Base-by-base conservation (phyloP, 345 rosid species). In the Rhodomyrtus tomentosa region DNA sequence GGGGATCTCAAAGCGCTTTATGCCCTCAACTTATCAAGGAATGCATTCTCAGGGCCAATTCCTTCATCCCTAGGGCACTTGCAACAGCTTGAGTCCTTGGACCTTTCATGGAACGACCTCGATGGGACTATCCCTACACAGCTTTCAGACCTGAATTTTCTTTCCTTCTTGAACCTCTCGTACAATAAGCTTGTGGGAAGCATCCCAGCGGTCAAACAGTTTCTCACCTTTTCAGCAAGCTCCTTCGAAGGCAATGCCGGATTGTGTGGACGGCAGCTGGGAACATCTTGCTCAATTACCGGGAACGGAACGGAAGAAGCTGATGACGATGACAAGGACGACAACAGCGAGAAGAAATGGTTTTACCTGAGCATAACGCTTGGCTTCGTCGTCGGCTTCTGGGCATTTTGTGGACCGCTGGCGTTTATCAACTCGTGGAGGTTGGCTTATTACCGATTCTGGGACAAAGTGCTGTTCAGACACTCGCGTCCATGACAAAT, bases 81-180 rank as follows among this genome's bases (percentile, higher is more conserved):
- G 84, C 51, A 3, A 11, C 84, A 84, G 29, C 90, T 92, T 15
- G 86, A 55, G 62, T 62, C 84, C 29, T 13, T 92, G 32, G 89
- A 87, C 83, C 84, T 92, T 21, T 54, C 73, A 2, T 1, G 53
- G 25, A 93, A 93, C 80, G 27, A 24, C 0, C 81, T 93, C 6
- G 51, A 5, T 22, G 95, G 93, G 2, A 40, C 1, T 7, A 87
- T 91, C 42, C 92, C 93, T 8, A 0, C 21, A 8, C 51, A 52
- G 72, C 89, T 90, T 16, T 54, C 88, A 1, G 27, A 55, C 0
- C 84, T 93, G 21, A 83, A 13, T 84, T 91, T 85, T 49, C 86
- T 91, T 25, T 56, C 92, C 1, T 11, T 79, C 56, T 54, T 92
- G 51, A 86, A 92, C 88, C 83, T 92, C 36, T 92, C 93, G 13